Base-by-base conservation (phyloP, 179 eudicot genomes). In the Corrigiola litoralis region DNA sequence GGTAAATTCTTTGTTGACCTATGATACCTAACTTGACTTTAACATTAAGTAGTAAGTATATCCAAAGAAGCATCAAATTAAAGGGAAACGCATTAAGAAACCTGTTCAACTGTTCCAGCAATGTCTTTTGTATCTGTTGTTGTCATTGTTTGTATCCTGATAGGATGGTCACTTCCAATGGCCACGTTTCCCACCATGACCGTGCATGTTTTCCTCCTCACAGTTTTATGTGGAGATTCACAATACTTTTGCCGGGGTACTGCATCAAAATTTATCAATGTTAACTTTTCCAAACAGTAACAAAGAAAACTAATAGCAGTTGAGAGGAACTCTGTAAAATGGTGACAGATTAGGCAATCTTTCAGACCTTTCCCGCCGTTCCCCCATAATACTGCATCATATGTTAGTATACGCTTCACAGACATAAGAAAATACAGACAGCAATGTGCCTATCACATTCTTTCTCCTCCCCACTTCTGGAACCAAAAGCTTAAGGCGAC, bases 121-220 rank as follows among this genome's bases (percentile, higher is more conserved):
- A 94, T 88, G 72, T 94, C 99, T 77, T 94, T 94, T 1, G 99
- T 94, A 70, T 94, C 99, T 0, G 95, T 77, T 38, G 99, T 94
- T 36, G 99, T 94, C 99, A 94, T 94, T 16, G 99, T 94, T 54
- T 94, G 99, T 77, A 94, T 77, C 74, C 91, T 86, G 72, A 94
- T 84, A n/a, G 97, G 99, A 79, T 94, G 97, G 32, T 94, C 91
- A 36, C 99, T 94, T 60, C 99, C 99, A 61, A 94, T 66, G 66
- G 91, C 87, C 69, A 94, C 99, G 82, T 94, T 78, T 56, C 99
- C 99, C 49, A 90, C 97, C 94, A 84, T 87, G 52, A 94, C 96
- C 4, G 97, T 94, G 65, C 94, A 53, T 42, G 97, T 90, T 71
- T 86, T 94, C 66, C 99, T 83, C 87, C 97, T 80, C 38, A 90